phyloP scores from a whole-genome alignment of 495 filamentous ascomycete genomes.

The Neurospora sp. region DNA sequence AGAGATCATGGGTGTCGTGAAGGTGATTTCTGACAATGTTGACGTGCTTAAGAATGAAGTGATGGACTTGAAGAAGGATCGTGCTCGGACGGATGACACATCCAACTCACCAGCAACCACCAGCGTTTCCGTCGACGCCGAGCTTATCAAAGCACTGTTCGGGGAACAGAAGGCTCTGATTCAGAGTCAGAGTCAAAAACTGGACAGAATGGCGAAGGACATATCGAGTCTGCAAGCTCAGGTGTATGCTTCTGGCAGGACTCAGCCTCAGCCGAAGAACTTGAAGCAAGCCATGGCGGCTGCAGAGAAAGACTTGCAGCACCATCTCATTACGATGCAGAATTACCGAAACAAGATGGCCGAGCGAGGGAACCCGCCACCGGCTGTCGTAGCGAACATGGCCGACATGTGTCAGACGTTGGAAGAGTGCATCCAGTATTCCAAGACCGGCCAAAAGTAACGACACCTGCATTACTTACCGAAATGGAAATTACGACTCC shows the following conservation, averaged over 20 bases:
- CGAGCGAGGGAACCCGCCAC: background rate
- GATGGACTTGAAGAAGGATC: background rate
- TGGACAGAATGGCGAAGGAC: constrained; percentile 1
- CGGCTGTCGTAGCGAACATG: background rate
- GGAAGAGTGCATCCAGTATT: background rate
- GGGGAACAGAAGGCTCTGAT: constrained; percentile 1
- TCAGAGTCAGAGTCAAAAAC: constrained; percentile 3
- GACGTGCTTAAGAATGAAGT: background rate
- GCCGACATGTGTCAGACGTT: background rate
- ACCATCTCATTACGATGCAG: constrained; percentile 8
- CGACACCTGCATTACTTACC: background rate
- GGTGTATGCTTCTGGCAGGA: background rate
- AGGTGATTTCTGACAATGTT: background rate
- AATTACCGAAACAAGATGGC: background rate
- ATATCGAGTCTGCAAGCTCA: background rate
- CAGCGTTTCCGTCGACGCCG: background rate
- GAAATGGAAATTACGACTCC: background rate
- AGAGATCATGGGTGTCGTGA: background rate
- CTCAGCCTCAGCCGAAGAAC: constrained; percentile 4
- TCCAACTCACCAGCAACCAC: background rate
- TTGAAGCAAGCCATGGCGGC: constrained; percentile 13
- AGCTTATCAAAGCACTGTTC: background rate
- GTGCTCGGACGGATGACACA: background rate
- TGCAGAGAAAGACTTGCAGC: constrained; percentile 14
- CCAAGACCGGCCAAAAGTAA: background rate